Base-by-base conservation (phyloP, 805 yeast species). In the Saccharomyces kudriavzevii region DNA sequence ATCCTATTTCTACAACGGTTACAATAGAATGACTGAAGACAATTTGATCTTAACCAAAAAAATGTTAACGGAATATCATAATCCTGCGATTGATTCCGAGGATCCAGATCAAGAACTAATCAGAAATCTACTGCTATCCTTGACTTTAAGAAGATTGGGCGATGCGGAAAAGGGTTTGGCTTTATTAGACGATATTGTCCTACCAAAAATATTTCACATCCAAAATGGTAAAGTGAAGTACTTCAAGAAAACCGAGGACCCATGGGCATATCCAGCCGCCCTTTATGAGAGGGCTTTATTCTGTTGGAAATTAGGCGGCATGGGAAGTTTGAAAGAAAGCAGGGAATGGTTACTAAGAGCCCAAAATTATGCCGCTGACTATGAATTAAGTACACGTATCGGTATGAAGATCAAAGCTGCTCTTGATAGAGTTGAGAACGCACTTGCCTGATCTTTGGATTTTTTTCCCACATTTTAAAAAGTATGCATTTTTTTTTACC, bases 371-470 rank as follows among this genome's bases (percentile, higher is more conserved):
- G 82, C 89, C 30, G 96, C 85, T n/a, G 97, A 90, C 68, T 90
- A 88, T 68, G 97, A 91, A 67, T 75, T 90, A 64, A 88, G 96
- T 69, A 87, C 95, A 14, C 76, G 97, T 58, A 81, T 92, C 10
- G 83, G 85, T n/a, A 84, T 90, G 90, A 82, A 86, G 67, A 83
- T 89, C 52, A 90, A 90, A 68, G 89, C 92, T 1, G 91, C 91
- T 2, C 66, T 81, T 50, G 92, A 86, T 64, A 75, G 89, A 63
- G 69, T 85, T 51, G 88, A 83, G 52, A 75, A 70, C 30, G 53
- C 74, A 47, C 51, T 56, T 24, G 48, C 22, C 17, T 35, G 22
- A 17, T 17, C 43, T 20, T 35, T 35, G 10, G 43, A 5, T 20
- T 35, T 24, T 35, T 14, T 8, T 17, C 24, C 24, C 5, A 27